phyloP scores from a whole-genome alignment of 2,329 filamentous ascomycete species.

The Apiospora phragmitis region DNA sequence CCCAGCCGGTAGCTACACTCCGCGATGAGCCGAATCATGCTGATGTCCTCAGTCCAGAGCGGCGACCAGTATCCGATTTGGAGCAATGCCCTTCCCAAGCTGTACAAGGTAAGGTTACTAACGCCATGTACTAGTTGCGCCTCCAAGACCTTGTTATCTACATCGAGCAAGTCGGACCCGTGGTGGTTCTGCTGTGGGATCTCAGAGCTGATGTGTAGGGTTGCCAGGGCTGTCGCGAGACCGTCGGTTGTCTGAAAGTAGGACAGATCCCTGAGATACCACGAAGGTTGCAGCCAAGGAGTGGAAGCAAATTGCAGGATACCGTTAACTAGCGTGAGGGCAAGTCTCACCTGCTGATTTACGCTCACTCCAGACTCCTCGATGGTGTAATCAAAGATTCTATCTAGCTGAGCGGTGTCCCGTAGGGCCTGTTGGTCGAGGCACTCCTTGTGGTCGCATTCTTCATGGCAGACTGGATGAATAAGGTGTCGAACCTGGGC shows the following conservation, averaged over 20 bases:
- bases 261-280: slow-evolving; percentile 16
- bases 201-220: slow-evolving; percentile 17
- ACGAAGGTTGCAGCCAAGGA: slow-evolving; percentile 14
- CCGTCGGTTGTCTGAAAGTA: slow-evolving; percentile 13
- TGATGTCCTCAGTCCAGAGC: slow-evolving; percentile 16
- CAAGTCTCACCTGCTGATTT: slow-evolving; percentile 13
- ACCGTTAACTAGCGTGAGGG: slow-evolving; percentile 14
- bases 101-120: slow-evolving; percentile 25
- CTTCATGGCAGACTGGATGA: slow-evolving; percentile 6
- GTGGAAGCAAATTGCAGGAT: slow-evolving; percentile 20
- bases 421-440: slow-evolving; percentile 1
- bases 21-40: slow-evolving; percentile 21
- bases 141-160: slow-evolving; percentile 10
- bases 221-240: slow-evolving; percentile 16
- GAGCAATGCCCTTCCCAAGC: slow-evolving; percentile 27
- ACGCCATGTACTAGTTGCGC: slow-evolving; percentile 20
- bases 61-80: slow-evolving; percentile 26
- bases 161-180: too few species aligned
- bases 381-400: slow-evolving; percentile 24
- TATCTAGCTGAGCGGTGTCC: neutral
- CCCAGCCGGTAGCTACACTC: slow-evolving; percentile 17
- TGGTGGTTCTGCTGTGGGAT: slow-evolving; percentile 5
- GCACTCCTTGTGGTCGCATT: slow-evolving; percentile 11
- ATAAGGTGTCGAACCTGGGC: slow-evolving; percentile 12
- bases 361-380: slow-evolving; percentile 14